Base-by-base conservation (phyloP, 179 eudicot genomes). In the Silene vulgaris region DNA sequence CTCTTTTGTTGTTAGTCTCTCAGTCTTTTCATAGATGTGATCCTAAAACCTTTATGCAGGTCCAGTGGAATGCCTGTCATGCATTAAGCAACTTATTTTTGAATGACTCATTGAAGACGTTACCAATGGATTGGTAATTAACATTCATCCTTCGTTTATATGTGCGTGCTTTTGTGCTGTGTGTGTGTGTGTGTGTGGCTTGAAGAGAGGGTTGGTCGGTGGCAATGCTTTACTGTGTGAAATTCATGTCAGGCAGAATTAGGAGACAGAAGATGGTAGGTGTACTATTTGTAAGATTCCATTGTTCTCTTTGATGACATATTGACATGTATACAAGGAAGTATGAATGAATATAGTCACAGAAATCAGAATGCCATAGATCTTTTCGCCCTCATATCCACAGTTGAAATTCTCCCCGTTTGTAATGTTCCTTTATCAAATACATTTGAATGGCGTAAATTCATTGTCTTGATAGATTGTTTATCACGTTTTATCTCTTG, bases 51-150 rank as follows among this genome's bases (percentile, higher is more conserved):
- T 21, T 60, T 87, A 45, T 60, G 40, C 91, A 93, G 98, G 98
- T 94, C 75, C 97, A 92, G 82, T 95, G 99, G 99, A 95, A 95
- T 86, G 99, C 89, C 74, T 95, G 97, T 69, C 97, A 90, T 76
- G 96, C 99, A 69, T 81, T 95, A 81, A 87, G 97, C 90, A 88
- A 92, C 79, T 79, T 95, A 79, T 95, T 95, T 84, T 82, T 86
- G 74, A 95, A 95, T 61, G 90, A 83, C 77, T 84, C 95, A 20
- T 74, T 92, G 80, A 81, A 80, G 77, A 78, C 86, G 82, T 85
- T 84, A 79, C 86, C 85, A 71, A 83, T 81, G 89, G 91, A 84
- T 65, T 95, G 99, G 98, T 93, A 90, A 85, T 79, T 35, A 40
- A 70, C 35, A 28, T 61, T 11, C 59, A 52, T 52, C 59, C 59